Conservation (phyloP, 805 yeast genomes). For the Saturnispora saitoi region DNA sequence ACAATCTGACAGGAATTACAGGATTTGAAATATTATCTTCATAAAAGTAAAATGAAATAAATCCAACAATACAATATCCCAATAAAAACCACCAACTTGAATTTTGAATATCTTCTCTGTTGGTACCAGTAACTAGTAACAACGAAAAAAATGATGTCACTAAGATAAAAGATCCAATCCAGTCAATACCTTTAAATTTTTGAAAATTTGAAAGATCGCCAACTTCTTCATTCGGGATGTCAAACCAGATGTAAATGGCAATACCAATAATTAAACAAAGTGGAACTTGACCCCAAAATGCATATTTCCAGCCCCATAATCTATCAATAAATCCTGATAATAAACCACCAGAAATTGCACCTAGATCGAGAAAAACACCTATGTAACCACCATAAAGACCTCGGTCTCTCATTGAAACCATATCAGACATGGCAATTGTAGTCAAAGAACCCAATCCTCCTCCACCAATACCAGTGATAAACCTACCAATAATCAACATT, state of each 20-base stretch:
- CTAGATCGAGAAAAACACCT: conserved; percentile 65
- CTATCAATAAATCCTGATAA: conserved; percentile 49
- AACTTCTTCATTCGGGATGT: conserved; percentile 2
- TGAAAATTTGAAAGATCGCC: conserved; percentile 33
- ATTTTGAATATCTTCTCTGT: conserved; percentile 36
- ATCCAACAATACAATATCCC: conserved; percentile 27
- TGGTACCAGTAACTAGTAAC: conserved; percentile 57
- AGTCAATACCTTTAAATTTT: conserved; percentile 54
- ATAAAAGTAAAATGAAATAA: conserved; percentile 37
- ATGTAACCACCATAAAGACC: conserved; percentile 78
- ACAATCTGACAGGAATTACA: conserved; percentile 51
- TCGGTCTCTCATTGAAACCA: conserved; percentile 64
- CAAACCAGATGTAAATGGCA: conserved; percentile 28
- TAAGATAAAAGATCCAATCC: conserved; percentile 53
- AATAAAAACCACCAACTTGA: conserved; percentile 37
- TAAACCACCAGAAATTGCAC: conserved; percentile 64
- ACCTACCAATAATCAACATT: conserved; percentile 45
- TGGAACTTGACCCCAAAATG: conserved; percentile 45
- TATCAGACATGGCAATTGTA: conserved; percentile 66
- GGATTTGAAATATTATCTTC: conserved; percentile 47
- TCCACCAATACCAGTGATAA: conserved; percentile 79
- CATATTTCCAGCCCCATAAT: conserved; percentile 56
- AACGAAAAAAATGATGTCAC: conserved; percentile 50
- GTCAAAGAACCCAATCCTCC: conserved; percentile 73
- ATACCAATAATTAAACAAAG: conserved; percentile 36